Percentiles rank a stretch among this genome's conserved stretches.
Evolutionary conservation across 495 filamentous ascomycete species (phyloP).

Genomic region (Echria macrotheca): DNA sequence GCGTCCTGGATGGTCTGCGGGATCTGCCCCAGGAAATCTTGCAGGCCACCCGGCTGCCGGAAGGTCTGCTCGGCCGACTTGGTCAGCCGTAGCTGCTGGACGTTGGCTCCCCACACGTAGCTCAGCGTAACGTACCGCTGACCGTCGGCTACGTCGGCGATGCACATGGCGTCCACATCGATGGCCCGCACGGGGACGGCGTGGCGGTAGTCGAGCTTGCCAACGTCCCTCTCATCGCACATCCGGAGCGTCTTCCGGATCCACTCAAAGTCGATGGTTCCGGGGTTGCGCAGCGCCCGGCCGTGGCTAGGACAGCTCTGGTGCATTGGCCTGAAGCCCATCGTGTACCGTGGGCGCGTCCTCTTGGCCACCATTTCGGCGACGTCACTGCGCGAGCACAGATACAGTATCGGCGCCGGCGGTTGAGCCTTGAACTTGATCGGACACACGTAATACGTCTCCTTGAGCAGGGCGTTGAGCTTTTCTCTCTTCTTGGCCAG

Average conservation of each 20-base stretch:
- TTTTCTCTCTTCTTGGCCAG: background rate
- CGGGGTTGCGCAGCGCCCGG: background rate
- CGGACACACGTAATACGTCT: background rate
- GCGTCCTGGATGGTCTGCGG: conserved; percentile 1
- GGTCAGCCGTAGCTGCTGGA: background rate
- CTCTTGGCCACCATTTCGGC: background rate
- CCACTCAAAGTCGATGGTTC: background rate
- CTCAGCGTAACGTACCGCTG: background rate
- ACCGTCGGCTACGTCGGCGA: background rate
- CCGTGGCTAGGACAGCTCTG: background rate
- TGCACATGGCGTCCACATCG: conserved; percentile 1
- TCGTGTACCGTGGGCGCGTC: background rate
- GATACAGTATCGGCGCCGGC: background rate
- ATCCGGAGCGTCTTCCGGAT: background rate
- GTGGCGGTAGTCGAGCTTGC: background rate
- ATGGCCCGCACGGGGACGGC: background rate
- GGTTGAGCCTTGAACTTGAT: background rate
- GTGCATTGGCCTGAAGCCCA: background rate
- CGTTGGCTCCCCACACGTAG: background rate
- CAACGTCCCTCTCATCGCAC: background rate
- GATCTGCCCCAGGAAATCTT: background rate
- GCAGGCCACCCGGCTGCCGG: background rate
- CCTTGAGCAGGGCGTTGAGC: background rate
- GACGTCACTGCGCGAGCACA: background rate
- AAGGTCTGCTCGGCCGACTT: background rate